Percentiles rank a stretch among this genome's conserved stretches.
Evolutionary conservation across 2,329 filamentous ascomycete genomes (phyloP).

Genomic region (Xylaria polymorpha): DNA sequence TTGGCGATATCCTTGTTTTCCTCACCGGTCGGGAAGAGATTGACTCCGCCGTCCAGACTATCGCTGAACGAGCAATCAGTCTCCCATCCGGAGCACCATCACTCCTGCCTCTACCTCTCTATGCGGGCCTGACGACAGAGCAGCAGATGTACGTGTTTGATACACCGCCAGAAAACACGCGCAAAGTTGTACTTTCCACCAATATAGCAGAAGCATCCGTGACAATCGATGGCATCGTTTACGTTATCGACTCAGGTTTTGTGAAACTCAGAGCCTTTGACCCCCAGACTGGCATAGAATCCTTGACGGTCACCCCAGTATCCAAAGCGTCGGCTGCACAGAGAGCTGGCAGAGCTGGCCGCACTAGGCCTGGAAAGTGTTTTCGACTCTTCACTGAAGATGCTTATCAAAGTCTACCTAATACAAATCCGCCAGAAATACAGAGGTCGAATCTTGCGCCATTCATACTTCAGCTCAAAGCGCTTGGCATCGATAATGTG

Average conservation of each 20-base stretch:
- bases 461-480: constrained; percentile 90
- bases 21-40: constrained; percentile 95
- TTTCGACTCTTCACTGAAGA: constrained; percentile 90
- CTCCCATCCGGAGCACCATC: constrained; percentile 69
- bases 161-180: constrained; percentile 79
- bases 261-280: constrained; percentile 91
- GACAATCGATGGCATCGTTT: constrained; percentile 91
- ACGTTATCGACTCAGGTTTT: constrained; percentile 90
- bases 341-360: constrained; percentile 87
- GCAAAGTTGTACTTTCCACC: constrained; percentile 92
- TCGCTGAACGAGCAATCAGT: constrained; percentile 76
- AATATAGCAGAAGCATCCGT: constrained; percentile 98
- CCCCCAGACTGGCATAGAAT: constrained; percentile 86
- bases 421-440: constrained; percentile 86
- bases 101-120: constrained; percentile 81
- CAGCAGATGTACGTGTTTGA: constrained; percentile 97
- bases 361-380: constrained; percentile 92
- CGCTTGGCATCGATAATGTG: constrained; percentile 94
- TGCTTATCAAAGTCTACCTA: constrained; percentile 72
- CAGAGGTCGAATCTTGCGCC: constrained; percentile 92
- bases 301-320: constrained; percentile 81
- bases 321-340: constrained; percentile 95
- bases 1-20: constrained; percentile 91
- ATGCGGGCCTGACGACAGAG: constrained; percentile 88
- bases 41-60: constrained; percentile 80